Base-by-base conservation (phyloP, 257 asterid genomes). In the Forsythia viridissima region DNA sequence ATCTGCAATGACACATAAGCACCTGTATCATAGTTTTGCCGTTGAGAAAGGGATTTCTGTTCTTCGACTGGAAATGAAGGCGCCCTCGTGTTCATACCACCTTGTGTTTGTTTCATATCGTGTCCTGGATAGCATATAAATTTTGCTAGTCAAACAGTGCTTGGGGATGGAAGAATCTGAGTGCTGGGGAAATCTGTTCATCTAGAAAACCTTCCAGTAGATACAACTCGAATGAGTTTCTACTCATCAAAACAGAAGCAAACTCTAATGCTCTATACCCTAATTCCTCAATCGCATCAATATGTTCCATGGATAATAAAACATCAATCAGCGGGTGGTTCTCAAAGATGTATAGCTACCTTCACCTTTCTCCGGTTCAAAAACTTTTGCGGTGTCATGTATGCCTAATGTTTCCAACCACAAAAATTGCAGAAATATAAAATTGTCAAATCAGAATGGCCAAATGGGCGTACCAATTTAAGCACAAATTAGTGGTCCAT, bases 11-110 rank as follows among this genome's bases (percentile, higher is more conserved):
- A 20, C 7, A 24, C 3, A 9, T 61, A 20, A 61, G 16, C 24
- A 30, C 16, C 2, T 0, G 8, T 63, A 63, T 21, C 18, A n/a
- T 9, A 21, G 37, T 48, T 77, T 81, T 59, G 76, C 76, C 0
- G 63, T 72, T 11, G 78, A 65, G 20, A 72, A 30, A 65, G 81
- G 72, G 36, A 72, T 81, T 16, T 81, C 78, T 68, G 81, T 81
- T 74, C 73, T 77, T 78, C 46, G 0, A 76, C 79, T 15, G 84
- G 84, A 72, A 77, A 81, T 75, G 46, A 70, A 15, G 75, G 85
- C 6, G 3, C 42, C 81, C 79, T 39, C 81, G 40, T 16, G 71
- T 55, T 36, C 68, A 67, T 61, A 67, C 24, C 36, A 63, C 39
- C 70, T 63, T 63, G 38, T 63, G 38, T 10, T 63, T 30, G 70